Percentiles rank a stretch among this genome's conserved stretches.
These are phyloP conservation scores for Alternaria triticina DNA, from an alignment of 2,329 filamentous ascomycete species.

Conservation along the genomic window DNA sequence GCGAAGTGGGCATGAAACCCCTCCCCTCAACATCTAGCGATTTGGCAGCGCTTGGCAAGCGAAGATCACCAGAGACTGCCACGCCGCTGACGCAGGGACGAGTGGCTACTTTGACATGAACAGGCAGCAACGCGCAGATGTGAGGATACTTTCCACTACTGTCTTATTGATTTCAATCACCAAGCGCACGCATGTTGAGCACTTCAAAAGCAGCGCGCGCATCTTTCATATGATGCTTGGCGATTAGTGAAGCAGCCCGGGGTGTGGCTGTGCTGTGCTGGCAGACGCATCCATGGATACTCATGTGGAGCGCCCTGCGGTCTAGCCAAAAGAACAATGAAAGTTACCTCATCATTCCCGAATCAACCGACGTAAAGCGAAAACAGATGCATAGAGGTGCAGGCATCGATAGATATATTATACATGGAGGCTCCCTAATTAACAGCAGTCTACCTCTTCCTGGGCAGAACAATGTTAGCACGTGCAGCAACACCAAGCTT, in stretches of 20 bases:
- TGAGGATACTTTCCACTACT: background rate
- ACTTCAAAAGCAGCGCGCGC: background rate
- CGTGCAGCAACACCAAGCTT: constrained; percentile 79
- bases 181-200: background rate
- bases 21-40: constrained; percentile 22
- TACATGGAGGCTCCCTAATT: background rate
- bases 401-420: background rate
- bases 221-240: background rate
- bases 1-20: constrained; percentile 20
- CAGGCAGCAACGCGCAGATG: background rate
- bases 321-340: background rate
- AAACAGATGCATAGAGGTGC: background rate
- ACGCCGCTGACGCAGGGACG: constrained; percentile 8
- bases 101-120: background rate
- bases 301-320: constrained; percentile 18
- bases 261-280: constrained; percentile 26
- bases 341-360: constrained; percentile 2
- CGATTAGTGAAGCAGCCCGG: constrained; percentile 12
- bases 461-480: constrained; percentile 66
- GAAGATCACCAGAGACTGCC: constrained; percentile 2
- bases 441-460: constrained; percentile 31
- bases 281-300: background rate
- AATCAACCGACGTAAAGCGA: background rate
- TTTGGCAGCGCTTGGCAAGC: constrained; percentile 24
- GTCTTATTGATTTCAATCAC: too few relatives aligned